Conservation (phyloP, 2,329 filamentous ascomycete genomes). For the Penicillium sp. region DNA sequence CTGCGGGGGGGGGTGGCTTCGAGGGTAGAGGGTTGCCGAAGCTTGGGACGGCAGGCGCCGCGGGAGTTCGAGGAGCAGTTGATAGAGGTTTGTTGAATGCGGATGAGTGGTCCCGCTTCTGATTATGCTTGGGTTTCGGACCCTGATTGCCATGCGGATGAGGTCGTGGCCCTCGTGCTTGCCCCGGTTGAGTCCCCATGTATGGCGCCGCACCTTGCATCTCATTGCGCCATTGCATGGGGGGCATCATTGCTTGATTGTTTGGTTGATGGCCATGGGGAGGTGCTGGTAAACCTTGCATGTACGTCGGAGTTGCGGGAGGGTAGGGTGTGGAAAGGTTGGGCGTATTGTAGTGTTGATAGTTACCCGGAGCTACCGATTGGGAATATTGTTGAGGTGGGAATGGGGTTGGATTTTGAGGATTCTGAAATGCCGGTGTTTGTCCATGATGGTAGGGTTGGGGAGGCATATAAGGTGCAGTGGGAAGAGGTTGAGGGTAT, state of each 20-base stretch:
- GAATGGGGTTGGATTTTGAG: conserved; percentile 22
- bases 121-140: conserved; percentile 25
- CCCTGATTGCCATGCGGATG: conserved; percentile 27
- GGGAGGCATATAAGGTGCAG: conserved; percentile 27
- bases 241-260: conserved; percentile 52
- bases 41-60: conserved; percentile 47
- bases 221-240: conserved; percentile 58
- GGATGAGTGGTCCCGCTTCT: conserved; percentile 41
- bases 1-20: conserved; percentile 42
- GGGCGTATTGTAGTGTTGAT: conserved; percentile 30
- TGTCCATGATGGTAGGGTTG: conserved; percentile 29
- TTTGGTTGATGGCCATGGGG: conserved; percentile 25
- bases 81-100: conserved; percentile 39
- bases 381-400: conserved; percentile 30
- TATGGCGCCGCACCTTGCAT: conserved; percentile 51
- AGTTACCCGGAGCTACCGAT: conserved; percentile 25
- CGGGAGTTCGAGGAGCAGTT: conserved; percentile 33
- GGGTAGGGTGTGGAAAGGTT: conserved; percentile 26
- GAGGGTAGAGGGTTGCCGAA: conserved; percentile 46
- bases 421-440: conserved; percentile 25
- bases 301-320: conserved; percentile 20
- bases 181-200: conserved; percentile 36
- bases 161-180: conserved; percentile 26
- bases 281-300: conserved; percentile 20
- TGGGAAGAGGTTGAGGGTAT: conserved; percentile 30